These are phyloP conservation scores for Panicum virgatum DNA, from an alignment of 202 grass and related monocot genomes.

Conservation along the genomic window DNA sequence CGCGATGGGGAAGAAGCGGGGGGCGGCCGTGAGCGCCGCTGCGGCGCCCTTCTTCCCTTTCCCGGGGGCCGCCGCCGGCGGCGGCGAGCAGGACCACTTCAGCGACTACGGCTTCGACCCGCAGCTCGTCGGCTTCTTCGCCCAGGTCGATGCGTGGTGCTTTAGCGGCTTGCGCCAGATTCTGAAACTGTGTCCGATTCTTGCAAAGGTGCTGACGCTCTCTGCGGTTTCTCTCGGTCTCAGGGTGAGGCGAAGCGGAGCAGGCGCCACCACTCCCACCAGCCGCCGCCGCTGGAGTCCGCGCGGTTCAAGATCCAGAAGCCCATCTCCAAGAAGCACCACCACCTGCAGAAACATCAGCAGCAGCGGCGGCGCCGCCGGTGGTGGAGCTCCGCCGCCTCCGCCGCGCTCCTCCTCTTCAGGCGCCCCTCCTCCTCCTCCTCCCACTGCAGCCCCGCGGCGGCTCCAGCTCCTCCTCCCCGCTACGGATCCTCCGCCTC, in stretches of 20 bases:
- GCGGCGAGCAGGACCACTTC: constrained; percentile 35
- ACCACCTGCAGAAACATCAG: neutral
- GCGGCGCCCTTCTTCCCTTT: constrained; percentile 41
- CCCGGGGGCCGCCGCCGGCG: neutral
- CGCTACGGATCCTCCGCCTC: neutral
- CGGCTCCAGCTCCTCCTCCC: neutral
- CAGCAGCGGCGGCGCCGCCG: constrained; percentile 36
- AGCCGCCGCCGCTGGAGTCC: constrained; percentile 29
- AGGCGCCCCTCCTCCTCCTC: constrained; percentile 19
- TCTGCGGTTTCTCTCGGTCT: neutral
- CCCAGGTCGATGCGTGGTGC: constrained; percentile 22
- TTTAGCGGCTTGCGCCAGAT: neutral
- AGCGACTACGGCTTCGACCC: constrained; percentile 71
- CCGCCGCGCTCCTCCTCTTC: constrained; percentile 50
- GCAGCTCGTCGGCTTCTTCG: constrained; percentile 50
- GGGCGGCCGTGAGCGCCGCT: neutral
- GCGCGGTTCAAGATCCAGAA: constrained; percentile 62
- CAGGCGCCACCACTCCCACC: neutral
- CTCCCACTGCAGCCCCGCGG: neutral
- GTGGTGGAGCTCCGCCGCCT: constrained; percentile 61
- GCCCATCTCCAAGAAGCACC: constrained; percentile 50
- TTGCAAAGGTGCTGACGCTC: neutral
- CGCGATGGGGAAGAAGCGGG: constrained; percentile 26
- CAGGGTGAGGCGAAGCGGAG: constrained; percentile 33
- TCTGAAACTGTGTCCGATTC: neutral